These are phyloP conservation scores for Cercospora zeina DNA, from an alignment of 2,329 filamentous ascomycete genomes.

Conservation along the genomic window DNA sequence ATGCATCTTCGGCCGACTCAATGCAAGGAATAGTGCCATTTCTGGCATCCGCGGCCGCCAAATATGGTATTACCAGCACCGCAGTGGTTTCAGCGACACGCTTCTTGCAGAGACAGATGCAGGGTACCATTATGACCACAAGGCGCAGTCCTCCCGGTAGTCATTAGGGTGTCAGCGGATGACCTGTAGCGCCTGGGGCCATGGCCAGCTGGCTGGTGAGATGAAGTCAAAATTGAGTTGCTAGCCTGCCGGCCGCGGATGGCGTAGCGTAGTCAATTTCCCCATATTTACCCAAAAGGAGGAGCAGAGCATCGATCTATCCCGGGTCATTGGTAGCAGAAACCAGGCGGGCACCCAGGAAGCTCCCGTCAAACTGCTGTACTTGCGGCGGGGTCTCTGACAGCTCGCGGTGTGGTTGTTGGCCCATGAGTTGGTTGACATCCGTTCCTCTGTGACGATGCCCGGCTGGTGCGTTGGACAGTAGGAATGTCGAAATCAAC, in stretches of 20 bases:
- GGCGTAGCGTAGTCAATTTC: neutral
- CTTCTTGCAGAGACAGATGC: neutral
- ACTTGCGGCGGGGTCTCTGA: neutral
- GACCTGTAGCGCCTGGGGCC: neutral
- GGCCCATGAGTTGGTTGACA: too few relatives aligned
- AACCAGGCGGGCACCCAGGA: neutral
- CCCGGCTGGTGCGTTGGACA: too few relatives aligned
- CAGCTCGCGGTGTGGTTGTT: too few relatives aligned
- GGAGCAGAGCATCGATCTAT: neutral
- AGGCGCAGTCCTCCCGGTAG: neutral
- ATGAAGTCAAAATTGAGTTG: slow-evolving; percentile 6
- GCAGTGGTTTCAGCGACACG: neutral
- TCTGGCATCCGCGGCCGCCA: neutral
- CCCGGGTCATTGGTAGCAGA: neutral
- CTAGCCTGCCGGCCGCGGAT: neutral
- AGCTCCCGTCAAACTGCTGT: neutral
- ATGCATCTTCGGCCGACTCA: neutral
- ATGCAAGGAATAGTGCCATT: neutral
- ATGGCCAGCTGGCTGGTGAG: neutral
- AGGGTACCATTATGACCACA: neutral
- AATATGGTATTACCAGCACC: neutral
- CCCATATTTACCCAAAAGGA: neutral
- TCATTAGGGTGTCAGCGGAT: neutral
- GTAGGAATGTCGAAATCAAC: neutral
- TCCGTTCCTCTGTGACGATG: too few relatives aligned